A percentile compares a stretch with the other conserved stretches of the same genome.
These are phyloP conservation scores for Aegilops sharonensis DNA, from an alignment of 176 grass and related monocot species.

Conservation along the genomic window DNA sequence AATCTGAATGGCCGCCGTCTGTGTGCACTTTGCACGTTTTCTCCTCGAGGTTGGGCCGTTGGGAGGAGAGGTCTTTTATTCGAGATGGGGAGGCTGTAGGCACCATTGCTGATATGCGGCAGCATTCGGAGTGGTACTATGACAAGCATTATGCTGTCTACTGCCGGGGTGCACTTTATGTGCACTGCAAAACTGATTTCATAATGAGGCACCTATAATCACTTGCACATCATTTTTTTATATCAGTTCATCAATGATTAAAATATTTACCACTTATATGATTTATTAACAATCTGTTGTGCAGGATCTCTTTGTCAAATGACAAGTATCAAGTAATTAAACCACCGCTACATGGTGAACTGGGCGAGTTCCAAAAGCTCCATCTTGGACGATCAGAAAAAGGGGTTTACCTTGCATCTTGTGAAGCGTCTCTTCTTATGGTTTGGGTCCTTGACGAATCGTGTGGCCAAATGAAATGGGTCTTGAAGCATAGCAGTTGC, in stretches of 20 bases:
- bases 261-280: neutral
- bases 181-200: neutral
- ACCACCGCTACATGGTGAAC: neutral
- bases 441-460: conserved; percentile 1
- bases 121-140: too few species aligned
- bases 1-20: neutral
- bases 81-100: neutral
- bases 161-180: neutral
- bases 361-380: fast-evolving
- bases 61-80: neutral
- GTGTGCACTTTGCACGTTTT: neutral
- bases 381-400: neutral
- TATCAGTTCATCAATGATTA: neutral
- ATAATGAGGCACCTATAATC: neutral
- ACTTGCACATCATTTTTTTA: neutral
- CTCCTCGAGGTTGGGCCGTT: neutral
- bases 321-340: neutral
- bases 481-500: neutral
- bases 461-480: neutral
- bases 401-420: neutral
- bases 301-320: neutral
- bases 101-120: neutral
- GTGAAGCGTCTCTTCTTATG: neutral
- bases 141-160: neutral
- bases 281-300: neutral